Evolutionary conservation across 1,284 basidiomycete genomes (phyloP), one percentile per base, ranked within the genome.

Genomic region (Fomitopsis palustris): DNA sequence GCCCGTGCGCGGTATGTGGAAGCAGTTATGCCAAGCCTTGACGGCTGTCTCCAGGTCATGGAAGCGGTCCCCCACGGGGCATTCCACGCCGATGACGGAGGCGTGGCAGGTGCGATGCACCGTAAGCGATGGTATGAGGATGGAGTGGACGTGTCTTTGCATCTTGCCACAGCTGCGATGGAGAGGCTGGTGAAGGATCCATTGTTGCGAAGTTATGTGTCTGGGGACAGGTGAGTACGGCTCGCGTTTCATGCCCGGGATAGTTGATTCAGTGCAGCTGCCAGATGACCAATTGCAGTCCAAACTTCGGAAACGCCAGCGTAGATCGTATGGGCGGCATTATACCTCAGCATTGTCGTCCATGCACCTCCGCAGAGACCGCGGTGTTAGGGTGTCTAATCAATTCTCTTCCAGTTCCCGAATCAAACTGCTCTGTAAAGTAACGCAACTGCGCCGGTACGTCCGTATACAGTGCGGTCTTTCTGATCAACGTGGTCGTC

Each of bases 41-140:
- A 79, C 51, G 77, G 77, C 16, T 69, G 75, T 47, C 55, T 78
- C 2, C 76, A 76, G 39, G 58, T 78, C 38, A 75, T 77, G 74
- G 78, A 79, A 58, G 67, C 63, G 16, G 62, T 42, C 14, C 54
- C 45, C 29, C 25, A 5, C 25, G 25, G 25, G 2, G 14, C 6
- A 23, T n/a, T 10, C 21, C 33, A 41, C 33, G 19, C 25, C 16
- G 49, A 5, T n/a, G 49, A 21, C 16, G n/a, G 35, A n/a, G 12
- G 43, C 4, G 8, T 21, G 14, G 14, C 25, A 19, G 41, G 25
- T n/a, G 25, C 23, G 29, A 21, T 5, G 25, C 16, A 29, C 19
- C 39, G 16, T 47, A 57, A 43, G 21, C 62, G 62, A 4, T 65
- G 62, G 64, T 64, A 61, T 23, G 56, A 61, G 6, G 55, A 58